A percentile compares a stretch with the other conserved stretches of the same genome.
These are phyloP conservation scores for Populus tomentosa DNA, from an alignment of 441 rosid species.

Conservation along the genomic window DNA sequence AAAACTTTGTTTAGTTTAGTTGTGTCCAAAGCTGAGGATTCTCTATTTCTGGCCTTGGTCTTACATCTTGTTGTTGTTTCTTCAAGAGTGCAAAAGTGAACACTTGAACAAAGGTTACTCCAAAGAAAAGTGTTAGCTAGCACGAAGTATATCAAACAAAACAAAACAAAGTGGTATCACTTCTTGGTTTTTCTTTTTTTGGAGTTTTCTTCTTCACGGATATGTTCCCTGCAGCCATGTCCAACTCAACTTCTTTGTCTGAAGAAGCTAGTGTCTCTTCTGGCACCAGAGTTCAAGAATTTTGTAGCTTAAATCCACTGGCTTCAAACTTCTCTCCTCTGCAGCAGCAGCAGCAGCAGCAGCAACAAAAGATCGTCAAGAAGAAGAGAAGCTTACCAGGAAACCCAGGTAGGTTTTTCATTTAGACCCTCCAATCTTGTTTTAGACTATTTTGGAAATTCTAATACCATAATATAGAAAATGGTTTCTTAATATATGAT, in stretches of 20 bases:
- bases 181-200: slow-evolving; percentile 36
- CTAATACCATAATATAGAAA: background rate
- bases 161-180: slow-evolving; percentile 24
- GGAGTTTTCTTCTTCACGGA: slow-evolving; percentile 47
- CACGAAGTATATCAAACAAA: slow-evolving; percentile 11
- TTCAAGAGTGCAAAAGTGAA: slow-evolving; percentile 30
- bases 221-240: slow-evolving; percentile 60
- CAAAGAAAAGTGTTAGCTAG: background rate
- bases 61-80: slow-evolving; percentile 16
- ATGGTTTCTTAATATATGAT: background rate
- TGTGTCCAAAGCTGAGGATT: slow-evolving; percentile 34
- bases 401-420: slow-evolving; percentile 60
- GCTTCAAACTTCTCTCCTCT: slow-evolving; percentile 39
- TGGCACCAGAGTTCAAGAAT: slow-evolving; percentile 50
- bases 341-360: slow-evolving; percentile 44
- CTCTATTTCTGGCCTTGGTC: slow-evolving; percentile 18
- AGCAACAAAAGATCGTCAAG: slow-evolving; percentile 46
- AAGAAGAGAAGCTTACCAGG: slow-evolving; percentile 92
- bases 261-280: slow-evolving; percentile 68
- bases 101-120: slow-evolving; percentile 23
- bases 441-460: background rate
- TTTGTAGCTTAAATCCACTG: slow-evolving; percentile 36
- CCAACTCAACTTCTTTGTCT: slow-evolving; percentile 62
- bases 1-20: slow-evolving; percentile 27
- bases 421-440: background rate